phyloP scores from a whole-genome alignment of 768 basidiomycete species.

The Pulveroboletus frians region DNA sequence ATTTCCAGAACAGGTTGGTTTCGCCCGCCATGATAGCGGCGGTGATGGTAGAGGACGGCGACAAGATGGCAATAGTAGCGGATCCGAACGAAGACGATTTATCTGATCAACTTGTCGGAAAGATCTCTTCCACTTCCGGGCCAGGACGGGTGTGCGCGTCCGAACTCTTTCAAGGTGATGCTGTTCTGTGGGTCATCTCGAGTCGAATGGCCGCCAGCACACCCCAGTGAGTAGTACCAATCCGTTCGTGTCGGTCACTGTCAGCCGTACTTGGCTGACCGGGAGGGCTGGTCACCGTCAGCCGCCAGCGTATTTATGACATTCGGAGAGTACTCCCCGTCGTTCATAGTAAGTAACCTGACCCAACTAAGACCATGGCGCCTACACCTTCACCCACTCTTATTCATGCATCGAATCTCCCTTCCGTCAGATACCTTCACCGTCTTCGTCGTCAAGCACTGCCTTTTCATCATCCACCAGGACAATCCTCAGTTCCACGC shows the following conservation, averaged over 20 bases:
- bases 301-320: constrained; percentile 27
- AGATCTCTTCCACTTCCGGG: too few species aligned
- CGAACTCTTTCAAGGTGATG: too few species aligned
- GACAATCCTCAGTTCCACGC: not conserved
- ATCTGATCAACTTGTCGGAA: not conserved
- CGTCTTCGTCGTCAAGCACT: constrained; percentile 15
- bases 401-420: not conserved
- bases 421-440: constrained; percentile 6
- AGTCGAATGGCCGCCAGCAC: too few species aligned
- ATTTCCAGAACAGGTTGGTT: too few species aligned
- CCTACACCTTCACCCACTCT: constrained; percentile 13
- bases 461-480: constrained; percentile 1
- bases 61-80: too few species aligned
- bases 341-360: not conserved
- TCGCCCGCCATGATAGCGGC: too few species aligned
- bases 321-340: not conserved
- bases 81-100: not conserved
- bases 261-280: constrained; percentile 25
- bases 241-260: not conserved
- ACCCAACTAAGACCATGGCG: constrained; percentile 16
- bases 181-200: too few species aligned
- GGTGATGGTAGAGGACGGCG: too few species aligned
- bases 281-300: constrained; percentile 11
- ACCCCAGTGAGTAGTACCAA: too few species aligned
- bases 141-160: not conserved